A percentile compares a stretch with the other conserved stretches of the same genome.
Conservation (phyloP, 257 asterid species). For the Solanum gracilifrons region DNA sequence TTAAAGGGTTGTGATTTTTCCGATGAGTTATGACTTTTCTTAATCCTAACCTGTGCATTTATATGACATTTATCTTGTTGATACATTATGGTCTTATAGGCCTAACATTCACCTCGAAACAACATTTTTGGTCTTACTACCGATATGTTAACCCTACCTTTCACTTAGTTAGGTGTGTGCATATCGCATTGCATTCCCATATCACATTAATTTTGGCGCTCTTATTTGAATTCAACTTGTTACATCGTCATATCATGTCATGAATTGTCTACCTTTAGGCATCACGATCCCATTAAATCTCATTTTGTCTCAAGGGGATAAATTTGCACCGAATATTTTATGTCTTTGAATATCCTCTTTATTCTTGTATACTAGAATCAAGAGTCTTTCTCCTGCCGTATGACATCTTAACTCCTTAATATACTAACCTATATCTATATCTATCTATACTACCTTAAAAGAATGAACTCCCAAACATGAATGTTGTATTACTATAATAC, state of each 20-base stretch:
- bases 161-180: not conserved
- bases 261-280: not conserved
- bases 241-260: not conserved
- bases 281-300: not conserved
- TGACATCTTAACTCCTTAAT: not conserved
- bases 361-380: not conserved
- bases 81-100: not conserved
- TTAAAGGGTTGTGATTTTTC: too few relatives aligned
- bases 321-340: not conserved
- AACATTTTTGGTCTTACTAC: not conserved
- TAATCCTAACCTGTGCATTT: not conserved
- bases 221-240: not conserved
- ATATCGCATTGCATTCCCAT: not conserved
- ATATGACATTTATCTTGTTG: not conserved
- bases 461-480: too few relatives aligned
- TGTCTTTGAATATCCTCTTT: not conserved
- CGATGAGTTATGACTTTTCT: too few relatives aligned
- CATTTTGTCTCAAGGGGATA: not conserved
- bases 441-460: too few relatives aligned
- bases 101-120: not conserved
- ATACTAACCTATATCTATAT: not conserved
- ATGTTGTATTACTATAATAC: too few relatives aligned
- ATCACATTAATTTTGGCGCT: not conserved
- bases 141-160: not conserved
- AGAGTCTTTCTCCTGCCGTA: not conserved